These are phyloP conservation scores for Moesziomyces antarcticus DNA, from an alignment of 1,284 basidiomycete species.

Conservation along the genomic window DNA sequence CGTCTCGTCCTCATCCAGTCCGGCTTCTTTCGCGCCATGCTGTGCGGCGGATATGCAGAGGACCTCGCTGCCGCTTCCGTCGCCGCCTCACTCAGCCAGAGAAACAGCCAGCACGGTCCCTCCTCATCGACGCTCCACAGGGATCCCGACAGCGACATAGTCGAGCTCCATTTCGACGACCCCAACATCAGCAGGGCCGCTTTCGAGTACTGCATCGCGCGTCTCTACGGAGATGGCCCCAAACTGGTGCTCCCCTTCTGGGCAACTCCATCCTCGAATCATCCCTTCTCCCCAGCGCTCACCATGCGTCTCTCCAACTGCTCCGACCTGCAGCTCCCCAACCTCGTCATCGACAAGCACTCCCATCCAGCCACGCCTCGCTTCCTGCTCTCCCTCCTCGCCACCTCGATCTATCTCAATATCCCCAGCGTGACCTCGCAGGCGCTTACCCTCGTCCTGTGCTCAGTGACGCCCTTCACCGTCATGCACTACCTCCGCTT, in stretches of 20 bases:
- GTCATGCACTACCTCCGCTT: constrained; percentile 83
- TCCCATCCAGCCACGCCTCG: constrained; percentile 80
- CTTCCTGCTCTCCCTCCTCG: constrained; percentile 85
- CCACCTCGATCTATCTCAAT: constrained; percentile 85
- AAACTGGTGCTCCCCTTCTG: constrained; percentile 56
- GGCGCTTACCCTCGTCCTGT: constrained; percentile 78
- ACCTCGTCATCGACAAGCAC: constrained; percentile 37
- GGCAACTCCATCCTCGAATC: constrained; percentile 41
- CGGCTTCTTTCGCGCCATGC: constrained; percentile 60
- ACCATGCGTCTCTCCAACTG: constrained; percentile 71
- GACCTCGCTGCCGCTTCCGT: constrained; percentile 42
- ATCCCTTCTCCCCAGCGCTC: constrained; percentile 74
- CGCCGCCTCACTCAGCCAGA: constrained; percentile 37
- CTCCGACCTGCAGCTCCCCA: constrained; percentile 68
- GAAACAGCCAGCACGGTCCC: constrained; percentile 15
- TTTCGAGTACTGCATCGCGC: constrained; percentile 62
- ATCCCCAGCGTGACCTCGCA: constrained; percentile 81
- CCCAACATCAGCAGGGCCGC: constrained; percentile 61
- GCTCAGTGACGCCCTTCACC: constrained; percentile 82
- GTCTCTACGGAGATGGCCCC: constrained; percentile 58
- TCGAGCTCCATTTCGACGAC: constrained; percentile 57
- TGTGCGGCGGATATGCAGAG: constrained; percentile 57
- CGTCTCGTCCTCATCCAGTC: constrained; percentile 61
- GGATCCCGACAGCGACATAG: constrained; percentile 22
- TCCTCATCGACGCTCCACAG: constrained; percentile 1